Evolutionary conservation across 257 asterid genomes (phyloP), one percentile per base, ranked within the genome.

Genomic region (Sherardia arvensis): DNA sequence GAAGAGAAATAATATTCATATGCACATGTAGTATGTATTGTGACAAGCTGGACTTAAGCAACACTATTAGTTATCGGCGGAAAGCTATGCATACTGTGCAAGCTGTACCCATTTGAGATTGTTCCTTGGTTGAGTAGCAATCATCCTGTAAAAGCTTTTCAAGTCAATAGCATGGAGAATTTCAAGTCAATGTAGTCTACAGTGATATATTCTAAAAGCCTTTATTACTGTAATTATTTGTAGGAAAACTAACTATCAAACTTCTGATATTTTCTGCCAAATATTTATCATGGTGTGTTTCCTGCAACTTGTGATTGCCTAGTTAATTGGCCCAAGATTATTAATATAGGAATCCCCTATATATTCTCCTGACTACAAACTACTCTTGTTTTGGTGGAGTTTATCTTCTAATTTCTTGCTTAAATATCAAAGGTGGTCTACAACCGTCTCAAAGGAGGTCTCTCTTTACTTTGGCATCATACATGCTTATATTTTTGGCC

Each of bases 381-480:
- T 54, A 30, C 27, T 51, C 4, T 32, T 53, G 22, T 5, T 49
- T 30, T 10, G 48, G 43, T 51, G 49, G 48, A 10, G 33, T 60
- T 38, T 65, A 27, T 45, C 43, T 73, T 40, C n/a, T 69, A 38
- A 64, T 65, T 66, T 26, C 58, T 56, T 62, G 26, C 36, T 54
- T 69, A 49, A 55, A 40, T 75, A 36, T 62, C 64, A 76, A 67
- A 80, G 83, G 83, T 62, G 80, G 78, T 64, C 66, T 80, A 60
- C 83, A 64, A 59, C 78, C 83, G 45, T 77, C 73, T 53, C 78
- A 71, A 68, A 74, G 80, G 70, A 69, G 85, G 76, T 80, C 85
- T 74, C 69, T 80, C 26, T 80, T 77, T 70, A 80, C 83, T 23
- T 56, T 77, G 78, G 83, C 83, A 65, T 72, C 85, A 64, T 74